These are phyloP conservation scores for Capsella rubella DNA, from an alignment of 441 rosid species.

Conservation along the genomic window DNA sequence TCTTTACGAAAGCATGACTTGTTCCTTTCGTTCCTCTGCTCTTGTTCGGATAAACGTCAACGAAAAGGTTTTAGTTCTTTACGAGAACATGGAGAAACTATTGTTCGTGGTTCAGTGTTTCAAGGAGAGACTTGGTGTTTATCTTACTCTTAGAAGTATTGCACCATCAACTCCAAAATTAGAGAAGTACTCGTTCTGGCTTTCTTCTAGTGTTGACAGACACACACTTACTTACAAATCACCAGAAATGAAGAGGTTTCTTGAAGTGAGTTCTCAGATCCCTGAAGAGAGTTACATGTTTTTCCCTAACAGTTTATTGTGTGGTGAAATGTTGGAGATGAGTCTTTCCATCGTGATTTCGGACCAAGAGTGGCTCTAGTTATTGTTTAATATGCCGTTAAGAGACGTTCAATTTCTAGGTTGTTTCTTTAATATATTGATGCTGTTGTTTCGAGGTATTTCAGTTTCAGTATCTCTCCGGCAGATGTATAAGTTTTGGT, in stretches of 20 bases:
- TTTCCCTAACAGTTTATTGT: background rate
- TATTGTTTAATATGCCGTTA: too few relatives aligned
- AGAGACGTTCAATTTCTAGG: too few relatives aligned
- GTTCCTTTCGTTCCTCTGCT: too few relatives aligned
- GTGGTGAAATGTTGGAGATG: conserved; percentile 1
- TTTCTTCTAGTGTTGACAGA: background rate
- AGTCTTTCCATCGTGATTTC: too few relatives aligned
- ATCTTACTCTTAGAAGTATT: background rate
- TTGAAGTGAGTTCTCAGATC: background rate
- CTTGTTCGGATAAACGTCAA: background rate
- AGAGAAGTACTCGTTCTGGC: background rate
- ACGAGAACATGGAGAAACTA: background rate
- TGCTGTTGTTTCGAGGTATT: too few relatives aligned
- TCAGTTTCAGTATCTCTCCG: too few relatives aligned
- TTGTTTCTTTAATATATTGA: too few relatives aligned
- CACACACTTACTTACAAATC: background rate
- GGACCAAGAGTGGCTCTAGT: too few relatives aligned
- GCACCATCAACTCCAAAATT: background rate
- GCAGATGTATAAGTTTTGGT: too few relatives aligned
- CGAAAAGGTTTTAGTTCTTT: background rate
- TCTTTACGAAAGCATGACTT: too few relatives aligned
- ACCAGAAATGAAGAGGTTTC: background rate
- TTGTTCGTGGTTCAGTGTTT: background rate
- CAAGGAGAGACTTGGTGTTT: background rate
- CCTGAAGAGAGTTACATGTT: background rate